These are phyloP conservation scores for Metroxylon sagu DNA, from an alignment of 176 grass and related monocot species.

Conservation along the genomic window DNA sequence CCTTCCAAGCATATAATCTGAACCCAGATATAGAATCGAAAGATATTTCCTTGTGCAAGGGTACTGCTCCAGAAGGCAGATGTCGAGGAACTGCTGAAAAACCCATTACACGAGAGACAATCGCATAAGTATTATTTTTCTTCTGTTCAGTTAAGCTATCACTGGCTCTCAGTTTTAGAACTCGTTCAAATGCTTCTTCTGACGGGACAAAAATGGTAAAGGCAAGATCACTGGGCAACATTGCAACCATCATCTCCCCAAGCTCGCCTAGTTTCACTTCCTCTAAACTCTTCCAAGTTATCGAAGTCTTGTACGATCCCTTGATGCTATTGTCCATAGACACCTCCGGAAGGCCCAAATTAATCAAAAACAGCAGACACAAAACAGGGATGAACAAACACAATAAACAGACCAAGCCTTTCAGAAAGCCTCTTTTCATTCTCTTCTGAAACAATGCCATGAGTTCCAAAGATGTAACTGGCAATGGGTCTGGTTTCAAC, in stretches of 20 bases:
- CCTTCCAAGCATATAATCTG: conserved; percentile 41
- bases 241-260: conserved; percentile 74
- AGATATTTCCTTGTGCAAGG: conserved; percentile 6
- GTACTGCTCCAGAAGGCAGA: conserved; percentile 29
- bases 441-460: conserved; percentile 3
- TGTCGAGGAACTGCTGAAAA: conserved; percentile 60
- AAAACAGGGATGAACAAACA: neutral
- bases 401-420: neutral
- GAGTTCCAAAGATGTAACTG: too few relatives aligned
- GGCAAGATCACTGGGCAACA: conserved; percentile 58
- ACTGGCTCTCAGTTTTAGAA: conserved; percentile 27
- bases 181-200: conserved; percentile 24
- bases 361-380: neutral
- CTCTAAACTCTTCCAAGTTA: neutral
- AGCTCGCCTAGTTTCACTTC: conserved; percentile 31
- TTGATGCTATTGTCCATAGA: neutral
- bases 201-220: conserved; percentile 80
- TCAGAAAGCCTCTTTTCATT: neutral
- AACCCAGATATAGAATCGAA: conserved; percentile 66
- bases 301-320: neutral
- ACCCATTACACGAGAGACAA: conserved; percentile 67
- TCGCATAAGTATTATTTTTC: conserved; percentile 34
- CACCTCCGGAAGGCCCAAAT: conserved; percentile 10
- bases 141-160: conserved; percentile 5
- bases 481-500: too few relatives aligned